phyloP scores from a whole-genome alignment of 2,329 filamentous ascomycete species.

The Pseudogymnoascus verrucosus region DNA sequence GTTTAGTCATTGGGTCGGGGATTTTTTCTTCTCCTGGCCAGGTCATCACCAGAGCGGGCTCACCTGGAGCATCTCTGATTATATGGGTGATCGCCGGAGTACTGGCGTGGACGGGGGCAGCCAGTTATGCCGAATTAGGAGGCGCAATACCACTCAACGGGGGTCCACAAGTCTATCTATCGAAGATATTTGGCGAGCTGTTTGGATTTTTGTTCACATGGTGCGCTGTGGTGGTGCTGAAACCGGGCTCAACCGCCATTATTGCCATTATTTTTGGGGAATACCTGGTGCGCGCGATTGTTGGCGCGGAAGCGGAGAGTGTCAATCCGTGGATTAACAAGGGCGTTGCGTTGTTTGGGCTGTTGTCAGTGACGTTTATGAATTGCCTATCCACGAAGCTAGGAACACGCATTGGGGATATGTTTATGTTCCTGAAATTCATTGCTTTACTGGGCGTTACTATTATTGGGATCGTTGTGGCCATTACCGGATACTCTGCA shows the following conservation, averaged over 20 bases:
- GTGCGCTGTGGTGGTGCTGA: slow-evolving; percentile 89
- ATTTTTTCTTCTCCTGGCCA: slow-evolving; percentile 94
- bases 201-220: slow-evolving; percentile 92
- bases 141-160: slow-evolving; percentile 94
- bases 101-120: slow-evolving; percentile 90
- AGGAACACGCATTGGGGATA: slow-evolving; percentile 77
- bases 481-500: slow-evolving; percentile 72
- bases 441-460: slow-evolving; percentile 80
- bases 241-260: slow-evolving; percentile 88
- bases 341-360: slow-evolving; percentile 67
- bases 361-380: slow-evolving; percentile 69
- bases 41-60: slow-evolving; percentile 85
- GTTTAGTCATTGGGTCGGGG: slow-evolving; percentile 89
- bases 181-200: slow-evolving; percentile 93
- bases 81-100: slow-evolving; percentile 89
- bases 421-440: slow-evolving; percentile 97
- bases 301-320: slow-evolving; percentile 76
- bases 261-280: slow-evolving; percentile 97
- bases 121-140: slow-evolving; percentile 91
- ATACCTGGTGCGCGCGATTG: slow-evolving; percentile 81
- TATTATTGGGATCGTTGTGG: slow-evolving; percentile 81
- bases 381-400: slow-evolving; percentile 89
- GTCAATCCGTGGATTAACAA: slow-evolving; percentile 88
- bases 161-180: slow-evolving; percentile 85
- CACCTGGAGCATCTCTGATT: slow-evolving; percentile 80